Evolutionary conservation across 768 basidiomycete species (phyloP), one percentile per base, ranked within the genome.

Genomic region (Leucosporidium creatinivorum): DNA sequence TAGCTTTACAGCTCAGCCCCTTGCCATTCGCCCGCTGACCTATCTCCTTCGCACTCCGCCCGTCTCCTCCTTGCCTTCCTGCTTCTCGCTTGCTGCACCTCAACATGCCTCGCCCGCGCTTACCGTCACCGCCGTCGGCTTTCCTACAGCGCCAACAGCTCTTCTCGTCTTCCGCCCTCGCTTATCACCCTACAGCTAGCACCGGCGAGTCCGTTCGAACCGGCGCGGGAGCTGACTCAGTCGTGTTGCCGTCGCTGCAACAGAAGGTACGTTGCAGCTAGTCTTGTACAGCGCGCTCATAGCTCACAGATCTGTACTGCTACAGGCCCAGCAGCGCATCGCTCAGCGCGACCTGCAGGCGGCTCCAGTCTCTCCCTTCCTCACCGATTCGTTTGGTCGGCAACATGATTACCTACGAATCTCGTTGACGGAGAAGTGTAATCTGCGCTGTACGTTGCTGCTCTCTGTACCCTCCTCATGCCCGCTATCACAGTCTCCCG

Each of bases 371-470:
- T 63, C 71, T 18, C 75, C 75, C 0, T 61, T 58, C 60, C 64
- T 75, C 18, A 57, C 55, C 15, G 75, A 75, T 52, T 59, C 67
- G 18, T 75, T 71, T 47, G 75, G 73, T 1, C 55, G 75, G 26
- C 44, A 64, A 26, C 91, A 93, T 77, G 85, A 89, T 76, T 93
- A 93, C 77, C 82, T 93, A n/a, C 85, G 91, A 39, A 91, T 93
- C 61, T 89, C 88, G 2, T 79, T 93, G 47, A 92, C 91, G 0
- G 91, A 93, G 77, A 81, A 84, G 67, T 93, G 91, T 78, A 93
- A 93, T 79, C 80, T 93, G 64, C 84, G 91, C 79, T 93, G 91
- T 88, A 69, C 49, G 80, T 76, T 30, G 25, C 5, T 12, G 8
- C 51, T 4, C 52, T n/a, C 33, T 3, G 33, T 33, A 33, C 51